A percentile compares a stretch with the other conserved stretches of the same genome.
phyloP scores from a whole-genome alignment of 176 grass and related monocot genomes.

The Rhynchospora breviuscula region DNA sequence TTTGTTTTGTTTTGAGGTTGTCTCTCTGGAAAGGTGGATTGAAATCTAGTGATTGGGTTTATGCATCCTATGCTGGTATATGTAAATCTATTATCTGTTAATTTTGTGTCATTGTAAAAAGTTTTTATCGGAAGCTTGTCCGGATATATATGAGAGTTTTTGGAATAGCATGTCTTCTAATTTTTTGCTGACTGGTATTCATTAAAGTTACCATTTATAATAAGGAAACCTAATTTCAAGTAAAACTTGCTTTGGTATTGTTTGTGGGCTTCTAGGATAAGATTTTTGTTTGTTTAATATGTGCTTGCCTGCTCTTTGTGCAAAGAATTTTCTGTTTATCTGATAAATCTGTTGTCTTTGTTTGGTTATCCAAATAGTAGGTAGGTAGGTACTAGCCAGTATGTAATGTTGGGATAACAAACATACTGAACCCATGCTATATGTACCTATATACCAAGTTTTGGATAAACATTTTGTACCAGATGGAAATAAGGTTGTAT shows the following conservation, averaged over 20 bases:
- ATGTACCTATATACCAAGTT: neutral
- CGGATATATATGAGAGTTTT: neutral
- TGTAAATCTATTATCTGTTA: neutral
- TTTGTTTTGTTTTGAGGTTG: neutral
- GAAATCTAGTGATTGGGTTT: neutral
- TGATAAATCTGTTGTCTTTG: conserved; percentile 5
- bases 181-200: neutral
- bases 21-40: neutral
- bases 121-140: neutral
- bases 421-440: conserved; percentile 3
- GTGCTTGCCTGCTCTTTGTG: neutral
- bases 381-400: neutral
- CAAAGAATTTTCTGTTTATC: neutral
- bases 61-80: neutral
- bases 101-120: neutral
- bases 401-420: conserved; percentile 15
- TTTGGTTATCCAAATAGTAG: conserved; percentile 5
- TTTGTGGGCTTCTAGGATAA: neutral
- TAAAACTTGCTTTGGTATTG: neutral
- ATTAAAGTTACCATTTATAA: neutral
- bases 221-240: neutral
- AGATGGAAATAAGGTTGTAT: neutral
- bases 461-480: conserved; percentile 7
- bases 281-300: neutral
- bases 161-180: neutral